Conservation (phyloP, 805 yeast species). For the Deakozyma indianensis region DNA sequence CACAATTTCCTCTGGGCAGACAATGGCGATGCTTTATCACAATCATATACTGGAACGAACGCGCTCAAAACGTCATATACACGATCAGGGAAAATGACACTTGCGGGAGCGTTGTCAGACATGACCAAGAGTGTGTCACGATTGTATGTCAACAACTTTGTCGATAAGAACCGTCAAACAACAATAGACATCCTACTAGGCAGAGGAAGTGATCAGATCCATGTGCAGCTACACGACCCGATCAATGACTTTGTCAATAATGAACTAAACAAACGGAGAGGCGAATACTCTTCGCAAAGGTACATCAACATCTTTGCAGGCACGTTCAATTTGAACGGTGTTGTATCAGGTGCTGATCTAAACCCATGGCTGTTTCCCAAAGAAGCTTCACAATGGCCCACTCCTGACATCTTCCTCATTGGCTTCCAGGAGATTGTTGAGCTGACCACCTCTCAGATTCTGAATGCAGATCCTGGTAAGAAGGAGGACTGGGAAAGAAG, state of each 20-base stretch:
- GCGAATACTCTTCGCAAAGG: slow-evolving; percentile 45
- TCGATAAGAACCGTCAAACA: slow-evolving; percentile 81
- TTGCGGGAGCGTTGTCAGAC: slow-evolving; percentile 95
- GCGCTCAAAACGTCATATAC: slow-evolving; percentile 92
- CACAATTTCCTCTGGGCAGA: slow-evolving; percentile 95
- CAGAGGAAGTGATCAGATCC: slow-evolving; percentile 50
- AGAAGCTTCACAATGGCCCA: slow-evolving; percentile 12
- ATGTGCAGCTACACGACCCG: slow-evolving; percentile 77
- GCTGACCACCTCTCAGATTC: slow-evolving; percentile 77
- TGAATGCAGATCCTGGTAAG: slow-evolving; percentile 71
- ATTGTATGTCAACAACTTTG: slow-evolving; percentile 90
- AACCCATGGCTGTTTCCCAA: slow-evolving; percentile 71
- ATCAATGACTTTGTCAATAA: slow-evolving; percentile 69
- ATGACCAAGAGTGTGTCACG: slow-evolving; percentile 92
- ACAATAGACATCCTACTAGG: slow-evolving; percentile 82
- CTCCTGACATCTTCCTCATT: slow-evolving; percentile 73
- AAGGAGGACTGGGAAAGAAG: slow-evolving; percentile 66
- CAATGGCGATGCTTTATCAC: slow-evolving; percentile 92
- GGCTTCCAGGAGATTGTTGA: slow-evolving; percentile 94
- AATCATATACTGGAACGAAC: slow-evolving; percentile 94
- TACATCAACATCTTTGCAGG: slow-evolving; percentile 61
- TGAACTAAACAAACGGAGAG: slow-evolving; percentile 35
- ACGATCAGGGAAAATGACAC: slow-evolving; percentile 87
- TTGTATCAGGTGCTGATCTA: slow-evolving; percentile 41
- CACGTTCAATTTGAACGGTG: slow-evolving; percentile 79